Base-by-base conservation (phyloP, 192 early-diverging fungal genomes). In the Glomus cerebriforme region DNA sequence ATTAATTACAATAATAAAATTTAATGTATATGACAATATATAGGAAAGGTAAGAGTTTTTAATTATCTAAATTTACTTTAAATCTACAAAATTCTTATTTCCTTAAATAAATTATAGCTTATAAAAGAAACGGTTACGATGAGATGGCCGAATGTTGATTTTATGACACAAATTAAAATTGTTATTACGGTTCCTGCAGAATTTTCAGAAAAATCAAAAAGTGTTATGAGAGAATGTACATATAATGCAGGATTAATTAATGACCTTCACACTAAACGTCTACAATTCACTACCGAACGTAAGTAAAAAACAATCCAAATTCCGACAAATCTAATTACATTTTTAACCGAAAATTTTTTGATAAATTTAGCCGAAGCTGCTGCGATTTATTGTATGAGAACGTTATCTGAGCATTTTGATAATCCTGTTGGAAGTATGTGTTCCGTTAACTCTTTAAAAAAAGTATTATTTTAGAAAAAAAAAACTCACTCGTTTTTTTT, bases 121-220 rank as follows among this genome's bases (percentile, higher is more conserved):
- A 73, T 73, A 22, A 73, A 73, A 59, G 43, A 49, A 59, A 73
- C 72, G 8, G 27, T 73, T 9, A 29, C 17, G 3, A 59, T 29
- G 59, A 32, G 72, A 31, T 73, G 72, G 72, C 72, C 72, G n/a
- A 24, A 24, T 31, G 7, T 73, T 34, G 24, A 73, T 35, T 73
- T 73, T 54, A 29, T 59, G 45, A 24, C 45, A 34, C 43, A 73
- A 22, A 32, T 59, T 39, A 54, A 54, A 47, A 13, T 59, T 26
- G 15, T 73, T n/a, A 6, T 88, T 8, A 88, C 87, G 3, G 87
- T 88, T 12, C 87, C 87, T 7, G 87, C 87, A 12, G 87, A 87
- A 83, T 88, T 85, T 85, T 84, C 84, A 10, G 87, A 87, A 37
- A 66, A 81, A 43, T 86, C 88, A 34, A 89, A 89, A 73, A 82